These are phyloP conservation scores for Orychophragmus violaceus DNA, from an alignment of 345 rosid genomes.

Conservation along the genomic window DNA sequence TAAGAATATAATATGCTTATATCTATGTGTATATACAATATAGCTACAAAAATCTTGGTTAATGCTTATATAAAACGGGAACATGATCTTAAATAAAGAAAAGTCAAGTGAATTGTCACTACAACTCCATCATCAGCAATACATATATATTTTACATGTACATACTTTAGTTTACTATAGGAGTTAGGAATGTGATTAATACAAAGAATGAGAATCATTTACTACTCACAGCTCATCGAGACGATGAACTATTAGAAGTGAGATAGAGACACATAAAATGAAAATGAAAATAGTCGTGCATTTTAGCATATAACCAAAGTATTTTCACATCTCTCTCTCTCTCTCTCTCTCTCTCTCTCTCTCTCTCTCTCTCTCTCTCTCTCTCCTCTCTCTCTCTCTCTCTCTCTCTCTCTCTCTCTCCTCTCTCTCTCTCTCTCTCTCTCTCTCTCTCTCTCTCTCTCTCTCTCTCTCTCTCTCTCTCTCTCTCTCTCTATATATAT, in stretches of 20 bases:
- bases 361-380: too few species aligned
- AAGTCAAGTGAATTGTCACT: background rate
- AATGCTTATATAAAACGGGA: background rate
- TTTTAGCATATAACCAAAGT: constrained; percentile 18
- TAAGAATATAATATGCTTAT: background rate
- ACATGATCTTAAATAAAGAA: background rate
- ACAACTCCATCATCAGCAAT: background rate
- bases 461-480: too few species aligned
- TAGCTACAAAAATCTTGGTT: background rate
- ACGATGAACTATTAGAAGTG: constrained; percentile 17
- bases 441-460: background rate
- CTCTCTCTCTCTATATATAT: background rate
- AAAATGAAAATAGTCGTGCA: constrained; percentile 5
- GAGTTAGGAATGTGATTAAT: constrained; percentile 17
- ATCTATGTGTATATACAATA: background rate
- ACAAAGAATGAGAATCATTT: constrained; percentile 18
- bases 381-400: constrained; percentile 12
- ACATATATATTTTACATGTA: background rate
- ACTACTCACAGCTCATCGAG: constrained; percentile 29
- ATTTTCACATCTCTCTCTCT: constrained; percentile 16
- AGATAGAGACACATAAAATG: constrained; percentile 18
- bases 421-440: too few species aligned
- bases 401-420: too few species aligned
- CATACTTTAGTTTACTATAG: background rate
- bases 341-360: too few species aligned